Evolutionary conservation across 768 basidiomycete species (phyloP).

Genomic region (Paxillus ammoniavirescens): DNA sequence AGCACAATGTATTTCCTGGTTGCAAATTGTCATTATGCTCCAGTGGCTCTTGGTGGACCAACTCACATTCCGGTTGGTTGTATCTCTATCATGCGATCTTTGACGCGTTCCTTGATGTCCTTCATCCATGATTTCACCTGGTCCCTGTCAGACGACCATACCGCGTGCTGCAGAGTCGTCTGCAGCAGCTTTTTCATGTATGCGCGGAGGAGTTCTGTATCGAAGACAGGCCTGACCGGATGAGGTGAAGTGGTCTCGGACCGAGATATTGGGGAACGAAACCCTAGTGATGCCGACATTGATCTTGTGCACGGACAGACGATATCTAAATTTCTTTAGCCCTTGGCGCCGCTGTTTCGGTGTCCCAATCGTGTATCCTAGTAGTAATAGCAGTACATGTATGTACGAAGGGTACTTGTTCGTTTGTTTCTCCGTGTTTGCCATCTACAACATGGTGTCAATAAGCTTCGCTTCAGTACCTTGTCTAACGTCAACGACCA

Average conservation of each 20-base stretch:
- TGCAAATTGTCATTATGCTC: constrained; percentile 15
- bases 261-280: constrained; percentile 62
- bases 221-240: constrained; percentile 56
- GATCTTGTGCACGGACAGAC: background rate
- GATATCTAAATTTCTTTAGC: background rate
- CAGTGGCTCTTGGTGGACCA: background rate
- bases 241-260: constrained; percentile 54
- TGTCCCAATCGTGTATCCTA: background rate
- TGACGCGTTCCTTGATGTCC: constrained; percentile 81
- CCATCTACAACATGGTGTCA: too few relatives aligned
- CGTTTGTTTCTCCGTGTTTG: too few relatives aligned
- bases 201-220: constrained; percentile 65
- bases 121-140: constrained; percentile 74
- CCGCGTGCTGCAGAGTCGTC: constrained; percentile 58
- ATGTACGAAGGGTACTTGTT: too few relatives aligned
- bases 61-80: constrained; percentile 82
- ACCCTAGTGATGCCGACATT: constrained; percentile 33
- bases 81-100: constrained; percentile 83
- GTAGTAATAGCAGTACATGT: too few relatives aligned
- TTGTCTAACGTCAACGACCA: too few relatives aligned
- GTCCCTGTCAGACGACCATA: constrained; percentile 73
- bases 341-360: background rate
- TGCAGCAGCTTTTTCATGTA: constrained; percentile 84
- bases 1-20: constrained; percentile 83
- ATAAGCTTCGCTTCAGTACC: too few relatives aligned